phyloP scores from a whole-genome alignment of 176 grass and related monocot species.

The Eleusine indica region DNA sequence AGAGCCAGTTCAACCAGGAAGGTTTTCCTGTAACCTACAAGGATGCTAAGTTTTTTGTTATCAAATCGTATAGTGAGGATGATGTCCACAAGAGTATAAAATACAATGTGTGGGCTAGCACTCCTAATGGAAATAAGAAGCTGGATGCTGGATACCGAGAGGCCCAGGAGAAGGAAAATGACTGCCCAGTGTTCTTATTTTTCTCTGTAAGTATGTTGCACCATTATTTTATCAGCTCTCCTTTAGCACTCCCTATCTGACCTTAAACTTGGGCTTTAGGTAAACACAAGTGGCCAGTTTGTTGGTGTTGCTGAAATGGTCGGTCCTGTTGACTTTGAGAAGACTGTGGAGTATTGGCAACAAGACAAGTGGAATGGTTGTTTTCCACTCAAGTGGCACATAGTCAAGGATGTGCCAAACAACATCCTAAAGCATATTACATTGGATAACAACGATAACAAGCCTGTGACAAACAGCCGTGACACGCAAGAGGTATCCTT shows the following conservation, averaged over 20 bases:
- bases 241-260: constrained; percentile 1
- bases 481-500: constrained; percentile 90
- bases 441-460: constrained; percentile 96
- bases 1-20: constrained; percentile 69
- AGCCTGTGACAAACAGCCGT: constrained; percentile 92
- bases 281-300: constrained; percentile 95
- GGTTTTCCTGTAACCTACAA: constrained; percentile 67
- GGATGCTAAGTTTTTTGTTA: constrained; percentile 90
- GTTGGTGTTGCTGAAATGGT: constrained; percentile 93
- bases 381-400: constrained; percentile 89
- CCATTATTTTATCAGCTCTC: not conserved
- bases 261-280: constrained; percentile 46
- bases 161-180: constrained; percentile 70
- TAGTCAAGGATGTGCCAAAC: constrained; percentile 94
- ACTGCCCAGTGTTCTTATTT: constrained; percentile 90
- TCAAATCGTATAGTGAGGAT: constrained; percentile 97
- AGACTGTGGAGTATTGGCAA: constrained; percentile 97
- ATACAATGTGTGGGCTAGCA: constrained; percentile 94
- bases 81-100: constrained; percentile 99
- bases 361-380: constrained; percentile 99
- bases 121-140: constrained; percentile 98
- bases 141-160: constrained; percentile 82
- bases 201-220: constrained; percentile 72
- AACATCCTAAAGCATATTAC: constrained; percentile 92
- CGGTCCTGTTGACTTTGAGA: constrained; percentile 88